Percentiles rank a stretch among this genome's conserved stretches.
phyloP scores from a whole-genome alignment of 208 protist species.

The Wallacemonas collosoma region DNA sequence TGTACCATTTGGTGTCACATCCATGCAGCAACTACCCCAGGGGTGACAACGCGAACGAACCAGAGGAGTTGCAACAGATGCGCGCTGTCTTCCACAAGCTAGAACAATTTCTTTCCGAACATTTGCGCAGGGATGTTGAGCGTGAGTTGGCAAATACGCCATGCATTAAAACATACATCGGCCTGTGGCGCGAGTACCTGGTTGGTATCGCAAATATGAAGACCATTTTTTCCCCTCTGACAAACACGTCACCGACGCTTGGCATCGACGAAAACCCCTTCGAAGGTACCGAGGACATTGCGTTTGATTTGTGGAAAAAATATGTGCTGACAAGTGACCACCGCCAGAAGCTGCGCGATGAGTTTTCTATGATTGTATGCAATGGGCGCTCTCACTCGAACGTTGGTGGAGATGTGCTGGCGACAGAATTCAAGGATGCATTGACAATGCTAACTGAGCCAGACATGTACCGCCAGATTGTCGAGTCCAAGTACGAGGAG shows the following conservation, averaged over 20 bases:
- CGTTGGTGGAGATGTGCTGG: slow-evolving; percentile 2
- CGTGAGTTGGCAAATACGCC: background rate
- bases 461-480: slow-evolving; percentile 35
- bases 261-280: slow-evolving; percentile 36
- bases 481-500: slow-evolving; percentile 37
- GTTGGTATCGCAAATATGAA: slow-evolving; percentile 44
- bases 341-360: slow-evolving; percentile 19
- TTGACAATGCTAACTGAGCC: slow-evolving; percentile 43
- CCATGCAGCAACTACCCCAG: slow-evolving; percentile 41
- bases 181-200: slow-evolving; percentile 39
- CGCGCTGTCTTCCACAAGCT: slow-evolving; percentile 35
- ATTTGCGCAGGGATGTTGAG: slow-evolving; percentile 30
- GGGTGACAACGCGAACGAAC: slow-evolving; percentile 27
- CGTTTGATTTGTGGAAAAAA: slow-evolving; percentile 37
- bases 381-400: slow-evolving; percentile 16
- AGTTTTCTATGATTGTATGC: slow-evolving; percentile 27
- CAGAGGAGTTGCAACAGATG: slow-evolving; percentile 27
- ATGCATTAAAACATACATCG: slow-evolving; percentile 32
- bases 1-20: slow-evolving; percentile 53
- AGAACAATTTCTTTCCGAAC: slow-evolving; percentile 29
- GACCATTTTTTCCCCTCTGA: slow-evolving; percentile 46
- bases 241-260: slow-evolving; percentile 29
- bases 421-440: slow-evolving; percentile 40
- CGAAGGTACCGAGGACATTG: slow-evolving; percentile 41
- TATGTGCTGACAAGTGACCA: slow-evolving; percentile 26